Conservation (phyloP, 257 asterid genomes). For the Gentiana straminea region DNA sequence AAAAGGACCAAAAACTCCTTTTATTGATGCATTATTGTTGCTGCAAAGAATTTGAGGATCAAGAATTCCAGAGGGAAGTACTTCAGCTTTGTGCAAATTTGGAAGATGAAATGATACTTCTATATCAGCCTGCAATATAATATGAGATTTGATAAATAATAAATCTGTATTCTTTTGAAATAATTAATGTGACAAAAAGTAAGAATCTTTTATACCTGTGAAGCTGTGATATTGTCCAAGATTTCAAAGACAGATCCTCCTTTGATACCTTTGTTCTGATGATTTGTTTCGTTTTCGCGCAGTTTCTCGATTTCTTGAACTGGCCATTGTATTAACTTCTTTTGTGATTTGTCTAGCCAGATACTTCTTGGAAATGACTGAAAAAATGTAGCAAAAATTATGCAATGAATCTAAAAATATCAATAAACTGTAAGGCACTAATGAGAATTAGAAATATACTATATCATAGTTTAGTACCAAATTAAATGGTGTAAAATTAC, state of each 20-base stretch:
- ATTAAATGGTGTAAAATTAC: neutral
- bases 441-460: neutral
- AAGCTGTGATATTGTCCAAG: slow-evolving; percentile 39
- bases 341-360: slow-evolving; percentile 44
- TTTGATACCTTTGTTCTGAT: slow-evolving; percentile 20
- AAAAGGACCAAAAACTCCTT: slow-evolving; percentile 27
- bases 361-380: slow-evolving; percentile 67
- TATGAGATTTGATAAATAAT: neutral
- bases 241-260: slow-evolving; percentile 37
- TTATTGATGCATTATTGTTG: slow-evolving; percentile 10
- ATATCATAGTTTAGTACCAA: neutral
- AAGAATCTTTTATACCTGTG: slow-evolving; percentile 35
- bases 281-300: slow-evolving; percentile 23
- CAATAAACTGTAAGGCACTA: neutral
- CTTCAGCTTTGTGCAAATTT: slow-evolving; percentile 15
- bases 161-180: neutral
- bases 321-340: slow-evolving; percentile 71
- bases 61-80: slow-evolving; percentile 1
- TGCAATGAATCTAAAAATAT: too few relatives aligned
- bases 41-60: slow-evolving; percentile 23
- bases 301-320: slow-evolving; percentile 42
- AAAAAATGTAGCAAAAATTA: neutral
- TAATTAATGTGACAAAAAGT: neutral
- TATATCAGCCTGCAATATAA: slow-evolving; percentile 17
- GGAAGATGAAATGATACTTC: slow-evolving; percentile 20